Base-by-base conservation (phyloP, 345 rosid genomes). In the Populus euphratica region DNA sequence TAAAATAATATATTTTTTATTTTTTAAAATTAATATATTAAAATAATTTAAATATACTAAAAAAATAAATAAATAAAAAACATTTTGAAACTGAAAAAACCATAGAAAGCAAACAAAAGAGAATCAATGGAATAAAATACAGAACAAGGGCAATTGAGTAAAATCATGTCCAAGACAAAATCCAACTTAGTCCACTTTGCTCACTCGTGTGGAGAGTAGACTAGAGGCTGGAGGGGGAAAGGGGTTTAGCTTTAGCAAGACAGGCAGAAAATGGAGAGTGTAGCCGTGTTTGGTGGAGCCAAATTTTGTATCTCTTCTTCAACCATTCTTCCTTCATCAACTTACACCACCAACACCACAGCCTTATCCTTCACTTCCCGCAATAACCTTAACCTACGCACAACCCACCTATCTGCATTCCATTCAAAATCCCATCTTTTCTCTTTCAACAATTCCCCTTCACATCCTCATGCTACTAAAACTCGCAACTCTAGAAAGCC, bases 341-440 rank as follows among this genome's bases (percentile, higher is more conserved):
- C 56, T 10, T 41, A 52, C 7, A 70, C 20, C 68, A 70, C 63
- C 69, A 70, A 67, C 83, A 11, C 16, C 52, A 39, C 61, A 59
- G 36, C 78, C 73, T 71, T 79, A 74, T 69, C 73, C 72, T 72
- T 3, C 73, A 39, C 81, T 77, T 47, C 82, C 49, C 14, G 47
- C 47, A 73, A 69, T 47, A 86, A 70, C 17, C 85, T 81, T 65
- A 81, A 72, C 73, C 77, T 69, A 7, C 73, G 83, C 66, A 36
- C 76, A n/a, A 79, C 71, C 69, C 86, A 78, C 72, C 71, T 91
- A 11, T 84, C 92, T 2, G 84, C 93, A 61, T 86, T 89, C 83
- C 82, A 61, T 54, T 86, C 91, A 25, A 85, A 85, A 70, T 83
- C 90, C 66, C 87, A 78, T 75, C 86, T 86, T 63, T 94, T 89